Evolutionary conservation across 371 early-diverging fungal species (phyloP), one percentile per base, ranked within the genome.

Genomic region (Amoeboaphelidium occidentale): DNA sequence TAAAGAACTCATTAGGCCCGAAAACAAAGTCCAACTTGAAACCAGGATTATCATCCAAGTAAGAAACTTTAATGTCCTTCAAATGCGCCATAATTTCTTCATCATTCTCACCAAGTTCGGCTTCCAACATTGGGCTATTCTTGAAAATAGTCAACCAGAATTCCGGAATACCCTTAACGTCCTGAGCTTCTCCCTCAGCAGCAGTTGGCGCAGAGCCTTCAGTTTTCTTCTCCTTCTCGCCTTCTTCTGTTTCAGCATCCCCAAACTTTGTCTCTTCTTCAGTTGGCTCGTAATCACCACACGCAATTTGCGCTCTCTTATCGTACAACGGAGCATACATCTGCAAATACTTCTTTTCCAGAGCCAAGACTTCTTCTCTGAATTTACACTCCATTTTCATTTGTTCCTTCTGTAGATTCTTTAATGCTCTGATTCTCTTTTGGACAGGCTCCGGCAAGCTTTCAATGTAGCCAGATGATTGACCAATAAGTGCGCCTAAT

Each of bases 81-180:
- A 96, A 67, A 64, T 67, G 60, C 66, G 79, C 75, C 54, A 93
- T 65, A 2, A 75, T 84, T 48, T 70, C 76, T 58, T 83, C 79
- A 60, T 96, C 97, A 50, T 72, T 69, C 46, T 85, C 85, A 22
- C 82, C 84, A 63, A 96, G 87, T 47, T 74, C 62, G 44, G 86
- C 83, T 42, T 55, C 60, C 49, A 89, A 67, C 54, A 72, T 70
- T 47, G 78, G 74, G 65, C 84, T 73, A 65, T 77, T 84, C 67
- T 81, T 78, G 59, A 96, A 65, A 27, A 74, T 69, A 23, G 86
- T 85, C 32, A 88, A 68, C 97, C 97, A 96, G 75, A 96, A 96
- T 53, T 60, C 55, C 2, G 73, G 71, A 27, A 72, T 57, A 41
- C 72, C 72, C 51, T 56, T 61, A 23, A 64, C 53, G 10, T 23